Percentiles rank a stretch among this genome's conserved stretches.
Conservation (phyloP, 352 stramenopile species). For the Phytophthora megakarya region DNA sequence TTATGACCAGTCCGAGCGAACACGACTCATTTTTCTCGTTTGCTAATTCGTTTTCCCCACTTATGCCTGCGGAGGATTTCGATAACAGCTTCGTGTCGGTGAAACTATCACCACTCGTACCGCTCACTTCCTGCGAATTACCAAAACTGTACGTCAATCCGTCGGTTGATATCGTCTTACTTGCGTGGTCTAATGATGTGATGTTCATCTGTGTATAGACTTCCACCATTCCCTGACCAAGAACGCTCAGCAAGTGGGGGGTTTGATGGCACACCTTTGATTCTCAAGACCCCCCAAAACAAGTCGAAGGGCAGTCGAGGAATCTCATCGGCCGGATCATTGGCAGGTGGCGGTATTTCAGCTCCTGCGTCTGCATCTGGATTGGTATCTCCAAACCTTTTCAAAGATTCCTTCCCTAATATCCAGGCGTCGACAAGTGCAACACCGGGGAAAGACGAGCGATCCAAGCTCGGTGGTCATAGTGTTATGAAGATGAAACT, state of each 20-base stretch:
- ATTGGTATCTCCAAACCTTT: conserved; percentile 24
- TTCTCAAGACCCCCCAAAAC: conserved; percentile 19
- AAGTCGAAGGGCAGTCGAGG: conserved; percentile 7
- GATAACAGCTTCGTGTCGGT: conserved; percentile 67
- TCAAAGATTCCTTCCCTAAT: conserved; percentile 73
- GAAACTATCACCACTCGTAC: conserved; percentile 62
- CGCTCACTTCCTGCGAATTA: conserved; percentile 56
- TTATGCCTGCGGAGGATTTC: conserved; percentile 60
- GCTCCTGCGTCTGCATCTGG: conserved; percentile 40
- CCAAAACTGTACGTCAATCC: conserved; percentile 64
- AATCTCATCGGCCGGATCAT: conserved; percentile 26
- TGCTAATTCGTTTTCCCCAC: conserved; percentile 72
- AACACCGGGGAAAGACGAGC: conserved; percentile 69
- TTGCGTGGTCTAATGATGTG: conserved; percentile 13
- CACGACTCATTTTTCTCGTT: conserved; percentile 86
- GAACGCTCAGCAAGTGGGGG: conserved; percentile 1
- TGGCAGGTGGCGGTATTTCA: conserved; percentile 34
- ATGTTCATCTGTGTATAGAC: conserved; percentile 31
- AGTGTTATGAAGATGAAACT: conserved; percentile 84
- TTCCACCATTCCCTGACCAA: conserved; percentile 63
- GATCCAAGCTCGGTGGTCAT: conserved; percentile 57
- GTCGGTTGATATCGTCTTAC: background rate
- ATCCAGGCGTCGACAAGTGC: conserved; percentile 79
- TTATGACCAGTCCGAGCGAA: conserved; percentile 45
- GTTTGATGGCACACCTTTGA: conserved; percentile 1